Evolutionary conservation across 768 basidiomycete species (phyloP).

Genomic region (Hygrocybe coccinea): DNA sequence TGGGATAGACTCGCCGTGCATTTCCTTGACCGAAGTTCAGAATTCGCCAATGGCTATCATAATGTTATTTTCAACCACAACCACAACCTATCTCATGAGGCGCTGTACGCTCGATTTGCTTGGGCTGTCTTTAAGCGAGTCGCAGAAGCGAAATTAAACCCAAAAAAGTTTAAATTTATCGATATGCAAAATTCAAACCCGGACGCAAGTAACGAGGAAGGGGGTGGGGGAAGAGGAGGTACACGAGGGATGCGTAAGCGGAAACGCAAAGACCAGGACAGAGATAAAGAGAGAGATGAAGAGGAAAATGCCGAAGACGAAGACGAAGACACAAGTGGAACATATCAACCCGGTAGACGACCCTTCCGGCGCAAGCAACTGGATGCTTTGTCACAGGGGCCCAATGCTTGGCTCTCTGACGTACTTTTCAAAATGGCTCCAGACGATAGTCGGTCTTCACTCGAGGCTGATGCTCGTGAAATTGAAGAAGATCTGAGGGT

Average conservation of each 20-base stretch:
- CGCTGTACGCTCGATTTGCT: background rate
- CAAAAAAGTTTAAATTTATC: background rate
- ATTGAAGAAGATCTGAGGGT: background rate
- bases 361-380: background rate
- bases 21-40: background rate
- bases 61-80: background rate
- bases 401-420: background rate
- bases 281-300: background rate
- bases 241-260: background rate
- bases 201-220: background rate
- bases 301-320: background rate
- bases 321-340: background rate
- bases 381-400: background rate
- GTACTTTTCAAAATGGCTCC: slow-evolving; percentile 1
- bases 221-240: background rate
- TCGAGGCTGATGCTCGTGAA: background rate
- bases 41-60: slow-evolving; percentile 1
- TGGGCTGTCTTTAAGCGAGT: background rate
- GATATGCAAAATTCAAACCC: background rate
- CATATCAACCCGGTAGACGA: background rate
- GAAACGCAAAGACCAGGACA: background rate
- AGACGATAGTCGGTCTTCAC: background rate
- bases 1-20: background rate
- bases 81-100: background rate
- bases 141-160: background rate